Evolutionary conservation across 1,284 basidiomycete genomes (phyloP).

Genomic region (Pseudozyma pruni): DNA sequence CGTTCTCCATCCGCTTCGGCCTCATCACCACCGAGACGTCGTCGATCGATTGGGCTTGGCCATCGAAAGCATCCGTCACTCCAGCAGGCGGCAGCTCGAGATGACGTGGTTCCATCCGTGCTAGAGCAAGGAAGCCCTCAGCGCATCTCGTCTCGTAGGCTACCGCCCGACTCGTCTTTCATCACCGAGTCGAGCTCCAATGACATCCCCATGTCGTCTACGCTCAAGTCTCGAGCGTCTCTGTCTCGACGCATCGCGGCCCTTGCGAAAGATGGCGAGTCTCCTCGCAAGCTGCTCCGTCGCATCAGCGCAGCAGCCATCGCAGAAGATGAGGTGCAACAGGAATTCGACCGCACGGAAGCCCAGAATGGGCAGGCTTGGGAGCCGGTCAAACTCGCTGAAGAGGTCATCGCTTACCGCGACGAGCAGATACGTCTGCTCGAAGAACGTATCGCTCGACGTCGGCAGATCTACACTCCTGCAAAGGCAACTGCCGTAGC

Average conservation of each 20-base stretch:
- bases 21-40: constrained; percentile 20
- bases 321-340: constrained; percentile 46
- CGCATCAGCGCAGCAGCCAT: constrained; percentile 53
- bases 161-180: constrained; percentile 40
- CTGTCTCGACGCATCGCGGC: constrained; percentile 29
- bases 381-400: constrained; percentile 13
- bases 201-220: constrained; percentile 45
- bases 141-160: constrained; percentile 26
- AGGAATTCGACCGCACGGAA: constrained; percentile 32
- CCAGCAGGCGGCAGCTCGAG: constrained; percentile 1
- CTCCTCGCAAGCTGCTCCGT: constrained; percentile 53
- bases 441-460: constrained; percentile 34
- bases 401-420: constrained; percentile 29
- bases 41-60: constrained; percentile 5
- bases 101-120: constrained; percentile 19
- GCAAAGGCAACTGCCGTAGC: constrained; percentile 6
- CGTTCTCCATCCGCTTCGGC: background rate
- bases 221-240: constrained; percentile 40
- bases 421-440: constrained; percentile 45
- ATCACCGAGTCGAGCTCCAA: constrained; percentile 29
- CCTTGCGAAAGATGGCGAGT: constrained; percentile 32
- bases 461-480: constrained; percentile 25
- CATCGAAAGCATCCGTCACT: constrained; percentile 3
- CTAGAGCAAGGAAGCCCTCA: constrained; percentile 37
- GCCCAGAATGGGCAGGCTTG: constrained; percentile 1